Evolutionary conservation across 2,329 filamentous ascomycete genomes (phyloP).

Genomic region (Monilinia polystroma): DNA sequence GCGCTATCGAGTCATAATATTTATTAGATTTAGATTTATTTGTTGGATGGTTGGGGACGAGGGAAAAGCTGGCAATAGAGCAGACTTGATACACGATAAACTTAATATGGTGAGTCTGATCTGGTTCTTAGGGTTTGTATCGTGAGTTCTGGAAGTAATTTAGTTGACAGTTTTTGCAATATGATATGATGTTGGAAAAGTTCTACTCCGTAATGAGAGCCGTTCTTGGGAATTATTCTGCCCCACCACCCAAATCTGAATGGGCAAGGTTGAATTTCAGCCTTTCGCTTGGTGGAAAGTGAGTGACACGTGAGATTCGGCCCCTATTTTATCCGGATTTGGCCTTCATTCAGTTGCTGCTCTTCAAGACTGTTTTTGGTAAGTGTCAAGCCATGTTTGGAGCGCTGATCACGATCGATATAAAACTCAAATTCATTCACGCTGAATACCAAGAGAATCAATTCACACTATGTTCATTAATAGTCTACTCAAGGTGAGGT

Average conservation of each 20-base stretch:
- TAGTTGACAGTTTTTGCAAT: neutral
- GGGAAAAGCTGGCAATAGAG: conserved; percentile 1
- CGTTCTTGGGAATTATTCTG: conserved; percentile 8
- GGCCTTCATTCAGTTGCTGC: neutral
- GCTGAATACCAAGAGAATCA: neutral
- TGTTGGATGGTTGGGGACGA: conserved; percentile 25
- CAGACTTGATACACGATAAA: neutral
- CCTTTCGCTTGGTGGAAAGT: conserved; percentile 14
- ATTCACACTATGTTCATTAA: conserved; percentile 20
- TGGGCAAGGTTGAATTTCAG: conserved; percentile 21
- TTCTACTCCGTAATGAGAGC: conserved; percentile 14
- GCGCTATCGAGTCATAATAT: conserved; percentile 36
- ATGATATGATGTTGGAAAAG: conserved; percentile 17
- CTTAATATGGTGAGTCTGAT: neutral
- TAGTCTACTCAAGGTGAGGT: conserved; percentile 9
- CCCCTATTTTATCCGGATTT: conserved; percentile 15
- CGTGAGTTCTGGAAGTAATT: neutral
- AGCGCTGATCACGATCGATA: neutral
- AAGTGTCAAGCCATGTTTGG: neutral
- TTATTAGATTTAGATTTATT: conserved; percentile 23
- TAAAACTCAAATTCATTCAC: neutral
- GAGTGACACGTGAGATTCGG: conserved; percentile 4
- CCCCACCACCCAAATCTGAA: conserved; percentile 21
- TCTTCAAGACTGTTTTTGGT: neutral
- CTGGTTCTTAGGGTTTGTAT: conserved; percentile 3